These are phyloP conservation scores for Lichina pygmaea DNA, from an alignment of 495 filamentous ascomycete genomes.

Conservation along the genomic window DNA sequence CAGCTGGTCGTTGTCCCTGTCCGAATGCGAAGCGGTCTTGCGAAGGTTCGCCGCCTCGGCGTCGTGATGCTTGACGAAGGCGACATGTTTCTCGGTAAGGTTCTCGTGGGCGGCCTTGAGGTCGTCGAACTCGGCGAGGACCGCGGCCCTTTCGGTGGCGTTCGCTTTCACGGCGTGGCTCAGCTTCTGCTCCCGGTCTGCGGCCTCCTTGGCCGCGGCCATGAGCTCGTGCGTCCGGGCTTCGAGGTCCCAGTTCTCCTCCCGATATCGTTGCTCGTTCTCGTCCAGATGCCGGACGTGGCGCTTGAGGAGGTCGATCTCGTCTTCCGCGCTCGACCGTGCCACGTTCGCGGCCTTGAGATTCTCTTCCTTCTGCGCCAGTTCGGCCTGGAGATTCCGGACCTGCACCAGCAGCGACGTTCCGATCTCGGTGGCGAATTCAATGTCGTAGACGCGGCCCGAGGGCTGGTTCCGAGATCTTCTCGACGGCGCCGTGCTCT, in stretches of 20 bases:
- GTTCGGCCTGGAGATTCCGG: constrained; percentile 55
- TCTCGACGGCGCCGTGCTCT: constrained; percentile 57
- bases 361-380: constrained; percentile 67
- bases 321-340: constrained; percentile 50
- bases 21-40: constrained; percentile 42
- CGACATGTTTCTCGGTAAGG: constrained; percentile 51
- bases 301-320: constrained; percentile 52
- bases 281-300: constrained; percentile 64
- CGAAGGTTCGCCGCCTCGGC: constrained; percentile 58
- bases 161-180: constrained; percentile 35
- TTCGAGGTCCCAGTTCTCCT: constrained; percentile 93
- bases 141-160: constrained; percentile 44
- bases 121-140: constrained; percentile 72
- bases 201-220: constrained; percentile 36
- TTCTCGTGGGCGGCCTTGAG: constrained; percentile 50
- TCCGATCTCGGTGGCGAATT: constrained; percentile 87
- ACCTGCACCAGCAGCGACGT: constrained; percentile 75
- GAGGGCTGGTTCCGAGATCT: constrained; percentile 77
- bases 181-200: constrained; percentile 59
- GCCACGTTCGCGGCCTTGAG: constrained; percentile 47
- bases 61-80: constrained; percentile 58
- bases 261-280: constrained; percentile 82
- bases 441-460: constrained; percentile 70
- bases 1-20: constrained; percentile 43
- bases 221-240: constrained; percentile 63